Conservation (phyloP, 495 filamentous ascomycete species). For the Penicillium alfredii region DNA sequence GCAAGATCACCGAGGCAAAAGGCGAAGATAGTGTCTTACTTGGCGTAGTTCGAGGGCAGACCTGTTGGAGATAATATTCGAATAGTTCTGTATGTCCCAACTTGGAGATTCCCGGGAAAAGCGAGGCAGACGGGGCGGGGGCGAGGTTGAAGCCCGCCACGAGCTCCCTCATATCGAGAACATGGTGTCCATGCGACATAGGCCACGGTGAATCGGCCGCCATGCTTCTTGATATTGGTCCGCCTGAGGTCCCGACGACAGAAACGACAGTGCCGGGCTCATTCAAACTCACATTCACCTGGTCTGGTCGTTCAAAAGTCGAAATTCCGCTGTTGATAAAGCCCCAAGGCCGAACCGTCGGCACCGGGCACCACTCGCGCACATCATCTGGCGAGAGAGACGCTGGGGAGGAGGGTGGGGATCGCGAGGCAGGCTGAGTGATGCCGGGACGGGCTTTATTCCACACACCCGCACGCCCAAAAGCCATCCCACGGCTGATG, state of each 20-base stretch:
- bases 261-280: constrained; percentile 21
- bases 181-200: constrained; percentile 1
- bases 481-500: constrained; percentile 37
- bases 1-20: constrained; percentile 37
- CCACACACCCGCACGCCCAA: constrained; percentile 41
- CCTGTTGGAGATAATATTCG: constrained; percentile 39
- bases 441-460: constrained; percentile 28
- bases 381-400: constrained; percentile 13
- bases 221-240: neutral
- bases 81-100: constrained; percentile 29
- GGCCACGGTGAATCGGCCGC: constrained; percentile 3
- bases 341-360: constrained; percentile 28
- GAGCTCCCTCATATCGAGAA: neutral
- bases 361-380: constrained; percentile 29
- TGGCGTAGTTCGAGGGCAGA: constrained; percentile 39
- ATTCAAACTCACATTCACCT: constrained; percentile 26
- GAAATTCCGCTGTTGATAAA: constrained; percentile 36
- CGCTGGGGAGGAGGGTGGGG: constrained; percentile 9
- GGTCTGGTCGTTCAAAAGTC: constrained; percentile 26
- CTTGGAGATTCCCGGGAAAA: constrained; percentile 28
- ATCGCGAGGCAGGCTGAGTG: too few relatives aligned
- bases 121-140: constrained; percentile 14
- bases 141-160: constrained; percentile 1
- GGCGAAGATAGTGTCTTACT: constrained; percentile 34
- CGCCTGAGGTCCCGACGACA: neutral